Evolutionary conservation across 1,284 basidiomycete species (phyloP), one percentile per base, ranked within the genome.

Genomic region (Pyrrhoderma noxium): DNA sequence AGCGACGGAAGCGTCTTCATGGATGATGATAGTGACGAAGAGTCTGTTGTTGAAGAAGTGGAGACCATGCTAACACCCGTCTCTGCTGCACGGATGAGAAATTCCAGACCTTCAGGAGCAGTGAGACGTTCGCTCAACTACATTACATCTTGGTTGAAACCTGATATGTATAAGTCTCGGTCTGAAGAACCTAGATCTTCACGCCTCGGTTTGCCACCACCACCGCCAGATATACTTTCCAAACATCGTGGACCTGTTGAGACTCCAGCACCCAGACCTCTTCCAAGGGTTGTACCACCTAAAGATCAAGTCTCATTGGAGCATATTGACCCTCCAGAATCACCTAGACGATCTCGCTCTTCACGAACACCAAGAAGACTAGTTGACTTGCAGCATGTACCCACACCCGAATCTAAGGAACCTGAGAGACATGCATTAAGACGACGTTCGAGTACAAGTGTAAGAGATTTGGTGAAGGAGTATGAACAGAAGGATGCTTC

Each of bases 271-370:
- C 70, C 76, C 16, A 75, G 73, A 43, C 72, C 72, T 0, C 55
- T 66, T 7, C 68, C 74, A 0, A 73, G 69, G 56, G 56, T 64
- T 0, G 62, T 66, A 3, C 75, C 72, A 52, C 83, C 82, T 0
- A 87, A 79, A 63, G 80, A 85, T 19, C 68, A 79, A 9, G 80
- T 87, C 2, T 64, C 72, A 7, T 70, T 86, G 8, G 70, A 80
- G 25, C 77, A 73, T 16, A 73, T 75, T 1, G 73, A 76, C 0
- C 53, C 61, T 7, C 68, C 66, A 14, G 1, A 56, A 23, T 69
- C 70, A 36, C 73, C 72, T 5, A 64, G 66, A 64, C 71, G 77
- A 16, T 76, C 75, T 0, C 65, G 70, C 8, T 61, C 59, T 31
- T 56, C 65, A 35, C n/a, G 21, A 7, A 52, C 35, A 43, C 69